Base-by-base conservation (phyloP, 768 basidiomycete species). In the Tricholoma bakamatsutake region DNA sequence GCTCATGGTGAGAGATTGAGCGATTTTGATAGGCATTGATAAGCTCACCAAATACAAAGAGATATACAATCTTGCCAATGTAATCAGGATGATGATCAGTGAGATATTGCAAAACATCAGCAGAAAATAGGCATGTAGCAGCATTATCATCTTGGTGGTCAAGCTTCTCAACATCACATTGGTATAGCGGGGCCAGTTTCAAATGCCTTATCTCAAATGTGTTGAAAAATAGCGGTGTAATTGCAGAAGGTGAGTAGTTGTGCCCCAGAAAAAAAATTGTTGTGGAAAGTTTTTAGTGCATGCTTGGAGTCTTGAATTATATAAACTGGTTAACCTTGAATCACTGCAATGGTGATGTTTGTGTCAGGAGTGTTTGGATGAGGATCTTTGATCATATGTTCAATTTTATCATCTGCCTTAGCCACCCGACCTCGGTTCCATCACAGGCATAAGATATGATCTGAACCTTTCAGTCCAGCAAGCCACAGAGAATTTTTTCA, bases 1-100 rank as follows among this genome's bases (percentile, higher is more conserved):
- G n/a, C n/a, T n/a, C n/a, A 31, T 28, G 10, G 50, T 70, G 67
- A 5, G 46, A 5, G 2, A 74, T 64, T 3, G 42, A 24, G 0
- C 69, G 63, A 51, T 67, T 76, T 50, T 76, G 75, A 40, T 69
- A 74, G 0, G 73, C 72, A 56, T 77, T n/a, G n/a, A n/a, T n/a
- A n/a, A n/a, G n/a, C n/a, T n/a, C n/a, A n/a, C n/a, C n/a, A n/a
- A n/a, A n/a, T 73, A 17, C 57, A 52, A 78, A 79, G 0, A 78
- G 66, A 54, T 71, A 79, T 1, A 72, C 59, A 9, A 66, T 62
- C 0, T 60, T 21, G 0, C 69, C 73, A 0, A 59, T 24, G 0
- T 62, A 42, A 1, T 72, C 64, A 0, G 71, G 67, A 52, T 67
- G 59, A 13, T 66, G 48, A 0, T 67, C 49, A 2, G 55, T n/a